phyloP scores from a whole-genome alignment of 73 alveolate species.

The Stentor roeselii region DNA sequence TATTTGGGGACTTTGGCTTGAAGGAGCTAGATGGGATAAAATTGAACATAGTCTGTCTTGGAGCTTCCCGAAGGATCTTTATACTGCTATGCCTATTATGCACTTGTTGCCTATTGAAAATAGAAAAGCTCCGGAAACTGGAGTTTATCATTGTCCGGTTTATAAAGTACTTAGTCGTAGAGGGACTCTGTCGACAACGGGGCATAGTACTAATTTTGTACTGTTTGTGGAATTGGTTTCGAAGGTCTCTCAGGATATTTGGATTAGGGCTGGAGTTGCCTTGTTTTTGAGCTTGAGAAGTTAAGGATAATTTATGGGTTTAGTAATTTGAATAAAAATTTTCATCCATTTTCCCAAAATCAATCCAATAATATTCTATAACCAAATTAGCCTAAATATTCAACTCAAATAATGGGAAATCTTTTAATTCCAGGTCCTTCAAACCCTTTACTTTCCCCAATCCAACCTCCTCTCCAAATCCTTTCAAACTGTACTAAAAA shows the following conservation, averaged over 20 bases:
- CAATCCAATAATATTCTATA: too few relatives aligned
- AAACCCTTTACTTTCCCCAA: too few relatives aligned
- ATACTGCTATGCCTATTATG: constrained; percentile 97
- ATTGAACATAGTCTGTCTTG: constrained; percentile 88
- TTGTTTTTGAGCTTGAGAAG: constrained; percentile 97
- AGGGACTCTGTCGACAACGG: constrained; percentile 96
- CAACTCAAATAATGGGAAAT: too few relatives aligned
- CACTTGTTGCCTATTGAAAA: constrained; percentile 88
- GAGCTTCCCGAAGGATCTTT: constrained; percentile 88
- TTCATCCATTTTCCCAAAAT: too few relatives aligned
- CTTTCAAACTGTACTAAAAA: too few relatives aligned
- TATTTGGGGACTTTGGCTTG: constrained; percentile 92
- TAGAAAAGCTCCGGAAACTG: constrained; percentile 53
- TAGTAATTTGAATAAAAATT: too few relatives aligned
- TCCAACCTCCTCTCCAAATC: too few relatives aligned
- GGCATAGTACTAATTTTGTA: constrained; percentile 96
- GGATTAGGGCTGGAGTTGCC: constrained; percentile 99
- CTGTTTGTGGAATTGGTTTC: constrained; percentile 96
- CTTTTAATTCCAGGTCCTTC: too few relatives aligned
- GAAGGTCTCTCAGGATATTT: constrained; percentile 86
- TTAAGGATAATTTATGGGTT: constrained; percentile 53
- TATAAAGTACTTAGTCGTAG: constrained; percentile 96
- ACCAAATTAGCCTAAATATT: too few relatives aligned
- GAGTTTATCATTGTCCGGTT: constrained; percentile 96
- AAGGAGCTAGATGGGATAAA: constrained; percentile 98